Conservation (phyloP, 73 alveolate genomes). For the Blepharisma japonicum region DNA sequence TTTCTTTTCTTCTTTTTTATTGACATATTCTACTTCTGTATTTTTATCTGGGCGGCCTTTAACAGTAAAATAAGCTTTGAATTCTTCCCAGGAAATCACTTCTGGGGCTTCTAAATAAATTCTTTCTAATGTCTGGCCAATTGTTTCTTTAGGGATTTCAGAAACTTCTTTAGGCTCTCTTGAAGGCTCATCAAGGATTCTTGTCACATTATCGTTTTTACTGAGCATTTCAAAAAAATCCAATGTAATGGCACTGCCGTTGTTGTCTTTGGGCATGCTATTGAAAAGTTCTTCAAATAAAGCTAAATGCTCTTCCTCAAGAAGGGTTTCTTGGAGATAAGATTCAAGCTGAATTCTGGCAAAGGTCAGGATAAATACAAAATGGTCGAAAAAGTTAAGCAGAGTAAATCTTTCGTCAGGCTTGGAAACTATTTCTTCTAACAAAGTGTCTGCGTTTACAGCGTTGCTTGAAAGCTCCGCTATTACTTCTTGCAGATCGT, state of each 20-base stretch:
- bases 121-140: constrained; percentile 65
- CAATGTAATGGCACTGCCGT: constrained; percentile 32
- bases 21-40: constrained; percentile 48
- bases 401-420: too few relatives aligned
- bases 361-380: too few relatives aligned
- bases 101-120: constrained; percentile 63
- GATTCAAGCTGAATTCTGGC: too few relatives aligned
- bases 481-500: too few relatives aligned
- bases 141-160: constrained; percentile 48
- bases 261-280: constrained; percentile 24
- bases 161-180: constrained; percentile 38
- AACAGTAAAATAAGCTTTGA: constrained; percentile 69
- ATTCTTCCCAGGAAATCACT: constrained; percentile 62
- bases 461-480: too few relatives aligned
- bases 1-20: constrained; percentile 14
- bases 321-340: too few relatives aligned
- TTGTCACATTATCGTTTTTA: constrained; percentile 35
- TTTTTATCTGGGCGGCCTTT: constrained; percentile 75
- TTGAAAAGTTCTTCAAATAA: constrained; percentile 34
- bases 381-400: too few relatives aligned
- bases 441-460: too few relatives aligned
- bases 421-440: too few relatives aligned
- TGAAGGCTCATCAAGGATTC: constrained; percentile 33
- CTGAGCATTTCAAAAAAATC: constrained; percentile 36
- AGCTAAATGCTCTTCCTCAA: constrained; percentile 22